phyloP scores from a whole-genome alignment of 495 filamentous ascomycete species.

The Tuber magnatum region DNA sequence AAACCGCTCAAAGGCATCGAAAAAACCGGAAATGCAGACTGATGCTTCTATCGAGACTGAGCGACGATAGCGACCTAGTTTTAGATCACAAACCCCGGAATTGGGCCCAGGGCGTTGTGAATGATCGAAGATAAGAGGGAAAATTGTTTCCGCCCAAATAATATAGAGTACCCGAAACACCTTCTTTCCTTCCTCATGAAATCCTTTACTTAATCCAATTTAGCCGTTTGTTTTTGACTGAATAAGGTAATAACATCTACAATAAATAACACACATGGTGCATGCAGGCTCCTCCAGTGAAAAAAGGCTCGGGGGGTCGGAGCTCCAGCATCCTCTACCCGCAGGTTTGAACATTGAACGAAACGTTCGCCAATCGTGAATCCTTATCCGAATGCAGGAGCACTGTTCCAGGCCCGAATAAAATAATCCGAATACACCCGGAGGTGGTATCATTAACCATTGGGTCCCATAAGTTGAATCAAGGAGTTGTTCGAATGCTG shows the following conservation, averaged over 20 bases:
- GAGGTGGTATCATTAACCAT: not conserved
- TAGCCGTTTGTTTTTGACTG: slow-evolving; percentile 3
- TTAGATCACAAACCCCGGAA: not conserved
- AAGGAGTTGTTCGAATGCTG: slow-evolving; percentile 1
- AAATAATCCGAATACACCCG: slow-evolving; percentile 2
- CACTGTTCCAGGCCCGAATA: not conserved
- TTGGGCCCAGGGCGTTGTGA: not conserved
- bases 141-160: not conserved
- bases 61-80: not conserved
- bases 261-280: not conserved
- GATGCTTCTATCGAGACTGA: slow-evolving; percentile 1
- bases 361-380: slow-evolving; percentile 2
- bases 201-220: not conserved
- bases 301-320: not conserved
- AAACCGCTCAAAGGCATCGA: not conserved
- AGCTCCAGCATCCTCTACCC: not conserved
- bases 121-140: slow-evolving; percentile 5
- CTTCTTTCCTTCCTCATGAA: not conserved
- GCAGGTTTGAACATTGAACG: not conserved
- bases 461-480: not conserved
- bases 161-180: not conserved
- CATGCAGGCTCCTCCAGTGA: not conserved
- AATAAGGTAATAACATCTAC: not conserved
- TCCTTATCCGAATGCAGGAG: not conserved
- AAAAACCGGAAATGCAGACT: not conserved